Evolutionary conservation across 2,329 filamentous ascomycete species (phyloP).

Genomic region (Hawksworthiomyces lignivorus): DNA sequence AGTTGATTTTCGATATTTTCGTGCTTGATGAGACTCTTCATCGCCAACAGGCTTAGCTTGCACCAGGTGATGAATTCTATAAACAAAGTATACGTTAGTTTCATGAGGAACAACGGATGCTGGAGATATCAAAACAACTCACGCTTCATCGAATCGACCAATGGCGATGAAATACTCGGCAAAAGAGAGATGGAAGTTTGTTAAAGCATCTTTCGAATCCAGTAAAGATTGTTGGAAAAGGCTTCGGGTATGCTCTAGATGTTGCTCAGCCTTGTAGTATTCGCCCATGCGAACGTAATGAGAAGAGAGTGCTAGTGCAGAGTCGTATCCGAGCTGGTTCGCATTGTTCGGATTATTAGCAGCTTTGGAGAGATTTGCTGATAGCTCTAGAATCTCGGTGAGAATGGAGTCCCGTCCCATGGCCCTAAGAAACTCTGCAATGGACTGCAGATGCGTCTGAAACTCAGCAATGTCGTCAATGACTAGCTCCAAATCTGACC

Average conservation of each 20-base stretch:
- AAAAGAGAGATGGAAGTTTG: constrained; percentile 58
- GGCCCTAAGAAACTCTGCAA: constrained; percentile 44
- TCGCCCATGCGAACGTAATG: constrained; percentile 49
- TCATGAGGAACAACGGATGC: no score
- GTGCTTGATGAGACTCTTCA: not conserved
- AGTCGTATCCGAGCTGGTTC: constrained; percentile 35
- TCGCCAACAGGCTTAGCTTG: constrained; percentile 8
- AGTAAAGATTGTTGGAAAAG: constrained; percentile 32
- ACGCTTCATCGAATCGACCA: constrained; percentile 57
- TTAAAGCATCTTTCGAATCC: constrained; percentile 28
- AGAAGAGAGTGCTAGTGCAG: constrained; percentile 40
- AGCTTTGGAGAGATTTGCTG: constrained; percentile 32
- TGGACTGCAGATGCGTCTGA: constrained; percentile 40
- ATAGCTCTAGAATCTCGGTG: constrained; percentile 39
- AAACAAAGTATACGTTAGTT: not conserved
- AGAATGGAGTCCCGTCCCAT: constrained; percentile 41
- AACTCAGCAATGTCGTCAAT: constrained; percentile 45
- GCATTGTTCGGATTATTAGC: not conserved
- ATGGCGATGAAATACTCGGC: constrained; percentile 67
- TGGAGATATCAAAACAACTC: constrained; percentile 18
- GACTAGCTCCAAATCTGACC: constrained; percentile 31
- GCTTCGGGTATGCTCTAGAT: constrained; percentile 51
- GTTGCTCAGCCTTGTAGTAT: constrained; percentile 39
- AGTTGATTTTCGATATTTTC: not conserved
- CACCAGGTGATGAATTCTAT: constrained; percentile 9